Evolutionary conservation across 352 stramenopile genomes (phyloP), one percentile per base, ranked within the genome.

Genomic region (Globisporangium barbulae): DNA sequence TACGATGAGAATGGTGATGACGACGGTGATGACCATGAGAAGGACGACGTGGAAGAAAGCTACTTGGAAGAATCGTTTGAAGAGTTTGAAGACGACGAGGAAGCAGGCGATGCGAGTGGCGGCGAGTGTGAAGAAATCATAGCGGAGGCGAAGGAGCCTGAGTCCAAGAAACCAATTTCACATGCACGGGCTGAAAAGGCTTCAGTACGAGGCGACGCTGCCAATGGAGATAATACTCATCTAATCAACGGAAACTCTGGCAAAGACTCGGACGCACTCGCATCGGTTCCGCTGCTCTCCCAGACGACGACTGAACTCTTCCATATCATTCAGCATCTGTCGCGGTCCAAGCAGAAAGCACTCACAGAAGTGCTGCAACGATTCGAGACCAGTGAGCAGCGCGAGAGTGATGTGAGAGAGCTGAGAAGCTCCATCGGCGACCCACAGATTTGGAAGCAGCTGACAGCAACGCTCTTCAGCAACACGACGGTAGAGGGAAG

Each of bases 21-120:
- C 1, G 53, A 68, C 12, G 35, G 63, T 31, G 50, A 70, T 25
- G 47, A 30, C 19, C 45, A 70, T 25, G 47, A 30, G 12, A 57
- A 71, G 4, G 39, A 72, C 0, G 72, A 76, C 12, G 71, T 75
- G 25, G 79, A 89, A 33, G 81, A 91, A 6, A 79, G 67, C 21
- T 94, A 94, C 63, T 63, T 90, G 67, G 83, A 92, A 19, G 86
- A 94, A 41, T 93, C 83, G 0, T 94, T 94, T 68, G 86, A 94
- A 67, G 84, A 89, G 31, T 92, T 91, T 72, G 81, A 93, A 45
- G 79, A 81, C 0, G 71, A 84, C 0, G 71, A 70, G 0, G 49
- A 67, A 13, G 47, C 1, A 25, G 41, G 10, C 4, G n/a, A 28
- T 19, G 50, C 7, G n/a, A 35, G 33, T 4, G 9, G 30, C 7